Evolutionary conservation across 78 protist genomes (phyloP), one percentile per base, ranked within the genome.

Genomic region (Dictyostelium discoideum): DNA sequence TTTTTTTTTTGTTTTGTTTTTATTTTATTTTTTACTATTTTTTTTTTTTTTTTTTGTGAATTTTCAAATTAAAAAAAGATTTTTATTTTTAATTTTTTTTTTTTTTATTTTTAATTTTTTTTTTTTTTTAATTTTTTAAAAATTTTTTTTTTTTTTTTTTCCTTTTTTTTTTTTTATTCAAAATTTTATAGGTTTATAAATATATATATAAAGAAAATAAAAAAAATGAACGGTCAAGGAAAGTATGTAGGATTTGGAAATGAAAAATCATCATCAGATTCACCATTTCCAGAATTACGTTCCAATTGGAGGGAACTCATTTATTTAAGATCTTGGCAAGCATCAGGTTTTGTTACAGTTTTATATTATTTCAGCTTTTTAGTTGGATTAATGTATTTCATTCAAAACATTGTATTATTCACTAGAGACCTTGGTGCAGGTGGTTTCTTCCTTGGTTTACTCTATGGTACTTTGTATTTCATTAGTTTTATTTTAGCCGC

Each of bases 221-320:
- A 24, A 24, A 87, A 46, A 82, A 82, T 57, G 85, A 26, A 13
- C 46, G 14, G 26, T 20, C 50, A 57, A 26, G 93, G 93, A 32
- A 88, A 80, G 67, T 90, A 90, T 50, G 88, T 90, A 10, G 95
- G 88, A 5, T 37, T 90, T 37, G 81, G 81, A 32, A 87, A 83
- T 40, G 83, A 79, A 69, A 73, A 83, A 82, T 86, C 63, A 29
- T 44, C 87, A 5, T 48, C 82, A 7, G 94, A 89, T 80, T 16
- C 85, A 20, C 95, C 95, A 72, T 90, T 90, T 88, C 95, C 95
- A 77, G 84, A 82, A 24, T 73, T 88, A 9, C 74, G 63, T 54
- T n/a, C 67, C 3, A 90, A 90, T 54, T 90, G 82, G 87, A 80
- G 67, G 37, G 95, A 90, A 39, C 65, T 90, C 2, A 72, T 90